Evolutionary conservation across 257 asterid species (phyloP).

Genomic region (Solanum commersonii): DNA sequence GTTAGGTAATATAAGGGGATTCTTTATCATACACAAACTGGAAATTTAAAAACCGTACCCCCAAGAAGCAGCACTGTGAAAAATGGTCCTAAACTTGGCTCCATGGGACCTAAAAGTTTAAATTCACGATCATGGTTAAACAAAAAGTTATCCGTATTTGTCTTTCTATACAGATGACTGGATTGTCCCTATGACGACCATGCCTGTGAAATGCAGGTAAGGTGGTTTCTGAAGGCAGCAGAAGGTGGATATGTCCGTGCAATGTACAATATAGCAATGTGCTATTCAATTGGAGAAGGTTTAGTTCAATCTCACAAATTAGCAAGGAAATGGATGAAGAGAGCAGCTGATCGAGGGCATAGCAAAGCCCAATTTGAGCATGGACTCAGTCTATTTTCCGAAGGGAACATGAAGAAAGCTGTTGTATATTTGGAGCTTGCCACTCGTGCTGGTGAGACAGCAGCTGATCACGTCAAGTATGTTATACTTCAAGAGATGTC

Average conservation of each 20-base stretch:
- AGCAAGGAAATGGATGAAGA: constrained; percentile 94
- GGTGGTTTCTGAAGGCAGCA: constrained; percentile 76
- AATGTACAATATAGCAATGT: constrained; percentile 77
- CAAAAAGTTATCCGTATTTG: not conserved
- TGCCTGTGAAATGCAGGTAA: constrained; percentile 38
- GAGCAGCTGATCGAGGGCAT: constrained; percentile 89
- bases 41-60: not conserved
- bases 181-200: not conserved
- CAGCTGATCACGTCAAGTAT: constrained; percentile 63
- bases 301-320: constrained; percentile 40
- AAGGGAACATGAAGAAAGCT: constrained; percentile 91
- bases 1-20: not conserved
- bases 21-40: not conserved
- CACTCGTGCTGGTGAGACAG: constrained; percentile 63
- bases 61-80: not conserved
- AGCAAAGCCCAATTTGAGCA: constrained; percentile 89
- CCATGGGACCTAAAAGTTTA: not conserved
- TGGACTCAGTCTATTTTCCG: constrained; percentile 72
- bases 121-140: not conserved
- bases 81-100: not conserved
- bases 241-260: constrained; percentile 95
- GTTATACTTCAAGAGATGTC: constrained; percentile 64
- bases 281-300: constrained; percentile 83
- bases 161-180: not conserved
- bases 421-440: constrained; percentile 91